Evolutionary conservation across 2,329 filamentous ascomycete species (phyloP), one percentile per base, ranked within the genome.

Genomic region (Gyromitra esculenta): DNA sequence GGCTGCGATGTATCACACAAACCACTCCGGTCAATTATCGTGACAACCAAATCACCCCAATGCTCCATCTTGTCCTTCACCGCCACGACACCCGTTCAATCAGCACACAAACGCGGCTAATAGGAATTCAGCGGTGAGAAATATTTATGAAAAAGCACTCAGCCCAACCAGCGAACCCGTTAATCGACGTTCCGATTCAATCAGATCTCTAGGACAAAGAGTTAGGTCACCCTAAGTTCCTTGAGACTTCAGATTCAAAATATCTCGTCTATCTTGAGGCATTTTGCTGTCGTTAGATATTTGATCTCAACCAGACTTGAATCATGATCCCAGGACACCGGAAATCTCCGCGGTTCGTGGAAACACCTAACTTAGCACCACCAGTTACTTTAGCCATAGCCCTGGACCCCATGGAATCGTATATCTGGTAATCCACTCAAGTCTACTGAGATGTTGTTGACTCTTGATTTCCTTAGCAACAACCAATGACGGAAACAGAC

Each of bases 271-370:
- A 35, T 21, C 45, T 31, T 21, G 50, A 52, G 64, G 5, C 15
- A 39, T n/a, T 18, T 21, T 18, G 13, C 45, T 15, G 11, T 45
- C n/a, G 9, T 25, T 21, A 52, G 50, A 21, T 21, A 13, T 63
- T 39, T n/a, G 18, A 52, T 54, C 41, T 25, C 45, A 52, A 65
- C 35, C 21, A 9, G 45, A 65, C 35, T 65, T 52, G 31, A 65
- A 54, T 65, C 9, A 18, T 15, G 50, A 39, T 50, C 18, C 11
- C 31, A 11, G 25, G 21, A 41, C n/a, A n/a, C 56, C 50, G n/a
- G 13, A 39, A 35, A 54, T 52, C 11, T 56, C 63, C 21, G 18
- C 21, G 13, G 35, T 52, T 39, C 48, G 48, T 37, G 48, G 35
- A 59, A 57, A 37, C 13, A 54, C 39, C 41, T 41, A 25, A 15